Evolutionary conservation across 1,284 basidiomycete species (phyloP), one percentile per base, ranked within the genome.

Genomic region (Fomes fomentarius): DNA sequence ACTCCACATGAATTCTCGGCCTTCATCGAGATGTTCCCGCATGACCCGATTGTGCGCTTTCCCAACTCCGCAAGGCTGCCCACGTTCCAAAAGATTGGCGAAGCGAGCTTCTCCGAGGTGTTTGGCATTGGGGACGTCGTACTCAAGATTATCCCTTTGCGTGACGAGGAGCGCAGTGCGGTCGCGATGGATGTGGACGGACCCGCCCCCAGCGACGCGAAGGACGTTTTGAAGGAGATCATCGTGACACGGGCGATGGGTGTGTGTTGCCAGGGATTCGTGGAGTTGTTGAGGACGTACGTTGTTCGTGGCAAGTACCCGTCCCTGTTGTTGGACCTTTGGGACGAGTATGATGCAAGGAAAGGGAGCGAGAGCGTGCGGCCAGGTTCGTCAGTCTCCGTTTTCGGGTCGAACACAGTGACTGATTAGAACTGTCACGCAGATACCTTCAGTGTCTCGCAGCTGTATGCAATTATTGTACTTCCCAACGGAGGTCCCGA

Each of bases 31-130:
- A 82, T 82, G 25, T 92, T 93, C 64, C 88, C 88, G 10, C 81
- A 79, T 54, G 89, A 92, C 63, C 79, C 82, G 14, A 75, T 87
- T 54, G 77, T 87, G 21, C 76, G 67, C 43, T 6, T 33, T n/a
- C 21, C 15, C n/a, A 9, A n/a, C 17, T 3, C 42, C 11, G 17
- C 46, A 5, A 43, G 43, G 6, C 33, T 34, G 3, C 51, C 56
- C 2, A 47, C 38, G 5, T 91, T 93, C 70, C 77, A 75, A 58
- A 99, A 99, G 74, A 87, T 98, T 49, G 96, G 96, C 41, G 96
- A 99, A 74, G 96, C 96, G 11, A 94, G 92, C 44, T 99, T 92
- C 71, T 97, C 94, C 0, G 96, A 99, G 68, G 97, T 99, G n/a
- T 99, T 94, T 73, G 88, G 88, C 4, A 85, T 95, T 45, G 85